A percentile compares a stretch with the other conserved stretches of the same genome.
Conservation (phyloP, 495 filamentous ascomycete genomes). For the Annulohypoxylon stygium region DNA sequence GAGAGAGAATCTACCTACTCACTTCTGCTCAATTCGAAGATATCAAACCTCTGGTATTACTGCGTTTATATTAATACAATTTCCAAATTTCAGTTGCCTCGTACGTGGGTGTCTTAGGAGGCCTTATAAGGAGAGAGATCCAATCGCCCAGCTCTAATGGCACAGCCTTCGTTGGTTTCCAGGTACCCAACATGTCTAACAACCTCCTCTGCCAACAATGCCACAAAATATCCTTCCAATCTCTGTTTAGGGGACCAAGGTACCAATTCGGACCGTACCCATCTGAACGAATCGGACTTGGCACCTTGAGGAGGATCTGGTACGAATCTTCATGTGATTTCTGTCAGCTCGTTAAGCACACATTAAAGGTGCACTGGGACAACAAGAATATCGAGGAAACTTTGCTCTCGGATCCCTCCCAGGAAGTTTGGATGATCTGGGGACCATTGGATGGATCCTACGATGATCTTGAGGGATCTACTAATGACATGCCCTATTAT, state of each 20-base stretch:
- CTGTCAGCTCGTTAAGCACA: not conserved
- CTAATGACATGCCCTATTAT: not conserved
- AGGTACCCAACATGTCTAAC: no score
- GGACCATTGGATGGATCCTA: not conserved
- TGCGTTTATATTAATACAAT: no score
- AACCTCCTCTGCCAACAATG: not conserved
- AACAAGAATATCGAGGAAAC: not conserved
- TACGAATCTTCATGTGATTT: not conserved
- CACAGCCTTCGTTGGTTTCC: no score
- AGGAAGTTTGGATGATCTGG: not conserved
- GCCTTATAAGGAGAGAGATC: no score
- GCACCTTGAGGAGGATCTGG: not conserved
- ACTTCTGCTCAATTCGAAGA: no score
- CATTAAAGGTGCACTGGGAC: not conserved
- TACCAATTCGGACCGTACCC: no score
- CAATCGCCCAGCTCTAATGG: no score
- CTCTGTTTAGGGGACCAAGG: not conserved
- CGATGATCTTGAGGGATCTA: not conserved
- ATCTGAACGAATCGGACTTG: not conserved
- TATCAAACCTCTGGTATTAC: no score
- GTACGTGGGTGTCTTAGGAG: no score
- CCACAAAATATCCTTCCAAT: slow-evolving; percentile 1
- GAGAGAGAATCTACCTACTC: no score
- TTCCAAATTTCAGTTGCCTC: no score
- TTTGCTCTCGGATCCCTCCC: not conserved